Evolutionary conservation across 345 rosid genomes (phyloP).

Genomic region (Moricandia arvensis): DNA sequence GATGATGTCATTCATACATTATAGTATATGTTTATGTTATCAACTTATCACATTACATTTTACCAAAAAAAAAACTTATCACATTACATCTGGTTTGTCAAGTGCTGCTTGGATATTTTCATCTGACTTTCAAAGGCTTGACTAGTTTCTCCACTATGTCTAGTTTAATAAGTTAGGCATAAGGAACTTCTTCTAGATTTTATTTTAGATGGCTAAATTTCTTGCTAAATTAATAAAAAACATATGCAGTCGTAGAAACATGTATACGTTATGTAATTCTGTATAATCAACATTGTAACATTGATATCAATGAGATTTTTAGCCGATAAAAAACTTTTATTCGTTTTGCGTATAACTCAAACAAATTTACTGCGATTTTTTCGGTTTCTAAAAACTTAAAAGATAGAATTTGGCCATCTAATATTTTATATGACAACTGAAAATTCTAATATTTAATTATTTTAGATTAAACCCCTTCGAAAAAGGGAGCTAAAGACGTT

Average conservation of each 20-base stretch:
- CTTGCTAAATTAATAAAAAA: background rate
- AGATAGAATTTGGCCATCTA: background rate
- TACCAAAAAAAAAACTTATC: no score
- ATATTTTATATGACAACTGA: background rate
- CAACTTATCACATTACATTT: no score
- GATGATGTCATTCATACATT: constrained; percentile 18
- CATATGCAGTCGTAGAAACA: background rate
- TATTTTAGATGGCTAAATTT: background rate
- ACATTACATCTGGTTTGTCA: background rate
- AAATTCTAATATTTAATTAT: background rate
- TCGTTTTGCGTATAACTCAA: background rate
- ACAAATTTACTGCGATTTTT: background rate
- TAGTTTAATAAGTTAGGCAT: background rate
- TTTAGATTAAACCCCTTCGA: background rate
- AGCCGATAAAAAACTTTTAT: no score
- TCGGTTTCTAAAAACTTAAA: background rate
- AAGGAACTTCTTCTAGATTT: background rate
- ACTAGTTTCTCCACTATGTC: constrained; percentile 3
- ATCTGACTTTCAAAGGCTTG: constrained; percentile 15
- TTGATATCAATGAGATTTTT: no score
- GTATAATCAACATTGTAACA: no score
- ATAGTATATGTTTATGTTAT: background rate
- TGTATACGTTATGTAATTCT: no score
- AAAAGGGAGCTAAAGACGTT: background rate
- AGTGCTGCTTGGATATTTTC: constrained; percentile 13